Evolutionary conservation across 805 yeast species (phyloP), one percentile per base, ranked within the genome.

Genomic region (Yarrowia deformans): DNA sequence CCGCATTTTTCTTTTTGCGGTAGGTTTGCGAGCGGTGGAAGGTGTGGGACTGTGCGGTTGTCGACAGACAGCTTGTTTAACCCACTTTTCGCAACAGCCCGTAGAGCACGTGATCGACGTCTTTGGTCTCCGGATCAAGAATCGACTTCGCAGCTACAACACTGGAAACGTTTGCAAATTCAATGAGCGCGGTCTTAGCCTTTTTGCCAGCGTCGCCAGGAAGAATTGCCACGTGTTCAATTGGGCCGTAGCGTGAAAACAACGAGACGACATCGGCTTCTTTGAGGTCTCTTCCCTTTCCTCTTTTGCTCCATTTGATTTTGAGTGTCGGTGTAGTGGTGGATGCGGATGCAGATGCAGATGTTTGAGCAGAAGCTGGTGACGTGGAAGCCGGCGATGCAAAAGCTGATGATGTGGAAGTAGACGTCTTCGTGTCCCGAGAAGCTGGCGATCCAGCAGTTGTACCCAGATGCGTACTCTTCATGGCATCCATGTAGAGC

Each of bases 401-500:
- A 1, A 52, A 2, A 19, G 40, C 32, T 14, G 32, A 18, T 16
- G 45, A 1, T 52, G 39, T 12, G 29, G 29, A 23, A 4, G 29
- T 23, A 23, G 29, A 23, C 10, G 29, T 45, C 40, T 35, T 60
- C 34, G 52, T 12, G 19, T 18, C 12, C 29, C 29, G 29, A 23
- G 29, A 23, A 23, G 29, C 29, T 23, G 29, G 3, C 29, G 29
- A 23, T 23, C 29, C 29, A 23, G 29, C 29, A 23, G 29, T 23
- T 4, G 29, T 4, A 4, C 29, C 29, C 29, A 23, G 29, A 23
- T 23, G 29, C 29, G 29, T 4, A 23, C 29, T 23, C 29, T 23
- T 23, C 49, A 71, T 66, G n/a, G 71, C 72, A 23, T 68, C 70
- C 40, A 19, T 45, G 37, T 66, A 60, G 45, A 72, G 37, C 46